Conservation (phyloP, 202 grass and related monocot genomes). For the Digitaria exilis region DNA sequence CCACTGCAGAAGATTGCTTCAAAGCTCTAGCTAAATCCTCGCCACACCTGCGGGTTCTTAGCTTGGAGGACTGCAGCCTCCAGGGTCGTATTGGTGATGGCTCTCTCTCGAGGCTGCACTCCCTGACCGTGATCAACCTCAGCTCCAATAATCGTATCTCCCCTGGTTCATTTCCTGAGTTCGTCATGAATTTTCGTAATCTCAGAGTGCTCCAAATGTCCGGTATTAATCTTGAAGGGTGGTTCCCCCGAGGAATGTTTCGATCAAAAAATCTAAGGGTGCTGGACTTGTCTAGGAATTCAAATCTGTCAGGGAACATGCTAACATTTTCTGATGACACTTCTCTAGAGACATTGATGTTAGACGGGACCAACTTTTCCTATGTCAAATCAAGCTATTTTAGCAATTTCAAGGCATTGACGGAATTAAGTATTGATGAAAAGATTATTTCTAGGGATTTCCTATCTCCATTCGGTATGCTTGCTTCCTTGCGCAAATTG, state of each 20-base stretch:
- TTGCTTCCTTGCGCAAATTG: slow-evolving; percentile 11
- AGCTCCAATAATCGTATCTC: not conserved
- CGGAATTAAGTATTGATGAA: not conserved
- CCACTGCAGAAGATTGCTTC: not conserved
- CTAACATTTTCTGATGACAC: not conserved
- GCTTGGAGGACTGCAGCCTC: not conserved
- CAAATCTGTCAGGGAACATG: slow-evolving; percentile 6
- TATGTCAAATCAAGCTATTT: not conserved
- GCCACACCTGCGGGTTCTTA: slow-evolving; percentile 38
- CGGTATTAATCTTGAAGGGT: not conserved
- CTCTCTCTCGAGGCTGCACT: slow-evolving; percentile 25
- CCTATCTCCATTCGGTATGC: not conserved
- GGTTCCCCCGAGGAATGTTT: slow-evolving; percentile 21
- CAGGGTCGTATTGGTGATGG: not conserved
- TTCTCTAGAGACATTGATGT: slow-evolving; percentile 20
- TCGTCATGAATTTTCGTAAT: slow-evolving; percentile 32
- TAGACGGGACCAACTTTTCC: slow-evolving; percentile 5
- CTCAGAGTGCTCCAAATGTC: slow-evolving; percentile 21
- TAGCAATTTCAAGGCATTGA: not conserved
- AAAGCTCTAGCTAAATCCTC: not conserved
- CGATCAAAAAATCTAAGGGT: slow-evolving; percentile 22
- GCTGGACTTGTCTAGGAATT: slow-evolving; percentile 33
- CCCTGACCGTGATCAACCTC: slow-evolving; percentile 27
- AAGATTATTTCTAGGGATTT: not conserved
- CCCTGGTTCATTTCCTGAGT: slow-evolving; percentile 11